A percentile compares a stretch with the other conserved stretches of the same genome.
phyloP scores from a whole-genome alignment of 2,329 filamentous ascomycete genomes.

The Ilyonectria sp. region DNA sequence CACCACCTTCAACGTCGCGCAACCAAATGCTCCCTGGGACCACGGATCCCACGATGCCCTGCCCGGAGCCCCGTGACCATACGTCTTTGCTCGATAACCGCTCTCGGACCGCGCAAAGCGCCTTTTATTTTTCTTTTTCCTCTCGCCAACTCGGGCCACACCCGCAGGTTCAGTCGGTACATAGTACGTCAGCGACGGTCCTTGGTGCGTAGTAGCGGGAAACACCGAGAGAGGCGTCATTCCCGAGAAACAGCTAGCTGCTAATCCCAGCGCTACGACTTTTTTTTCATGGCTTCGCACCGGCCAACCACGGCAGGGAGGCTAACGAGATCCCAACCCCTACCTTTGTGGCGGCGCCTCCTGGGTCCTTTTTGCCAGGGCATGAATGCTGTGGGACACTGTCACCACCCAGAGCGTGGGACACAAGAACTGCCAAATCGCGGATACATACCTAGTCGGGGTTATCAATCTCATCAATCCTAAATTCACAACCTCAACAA shows the following conservation, averaged over 20 bases:
- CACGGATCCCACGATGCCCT: slow-evolving; percentile 20
- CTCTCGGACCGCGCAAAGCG: slow-evolving; percentile 28
- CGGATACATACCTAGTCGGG: slow-evolving; percentile 30
- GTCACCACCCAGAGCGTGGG: slow-evolving; percentile 33
- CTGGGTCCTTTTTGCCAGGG: slow-evolving; percentile 37
- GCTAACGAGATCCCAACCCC: slow-evolving; percentile 33
- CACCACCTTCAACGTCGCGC: slow-evolving; percentile 32
- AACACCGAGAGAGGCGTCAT: slow-evolving; percentile 49
- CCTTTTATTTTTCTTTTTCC: slow-evolving; percentile 18
- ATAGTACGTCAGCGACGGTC: slow-evolving; percentile 23
- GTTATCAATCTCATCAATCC: slow-evolving; percentile 46
- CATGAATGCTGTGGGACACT: slow-evolving; percentile 42
- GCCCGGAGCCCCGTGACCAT: slow-evolving; percentile 19
- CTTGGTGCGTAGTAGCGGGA: slow-evolving; percentile 40
- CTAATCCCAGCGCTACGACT: slow-evolving; percentile 33
- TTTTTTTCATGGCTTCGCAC: slow-evolving; percentile 16
- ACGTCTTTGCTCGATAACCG: slow-evolving; percentile 23
- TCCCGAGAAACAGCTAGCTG: slow-evolving; percentile 42
- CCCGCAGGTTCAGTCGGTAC: slow-evolving; percentile 18
- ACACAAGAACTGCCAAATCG: slow-evolving; percentile 39
- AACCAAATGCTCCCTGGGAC: slow-evolving; percentile 26
- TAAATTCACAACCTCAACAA: slow-evolving; percentile 17
- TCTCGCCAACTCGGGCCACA: slow-evolving; percentile 14
- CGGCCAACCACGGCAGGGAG: slow-evolving; percentile 6
- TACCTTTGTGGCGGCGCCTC: slow-evolving; percentile 44